phyloP scores from a whole-genome alignment of 2,329 filamentous ascomycete genomes.

The Claviceps maximensis region DNA sequence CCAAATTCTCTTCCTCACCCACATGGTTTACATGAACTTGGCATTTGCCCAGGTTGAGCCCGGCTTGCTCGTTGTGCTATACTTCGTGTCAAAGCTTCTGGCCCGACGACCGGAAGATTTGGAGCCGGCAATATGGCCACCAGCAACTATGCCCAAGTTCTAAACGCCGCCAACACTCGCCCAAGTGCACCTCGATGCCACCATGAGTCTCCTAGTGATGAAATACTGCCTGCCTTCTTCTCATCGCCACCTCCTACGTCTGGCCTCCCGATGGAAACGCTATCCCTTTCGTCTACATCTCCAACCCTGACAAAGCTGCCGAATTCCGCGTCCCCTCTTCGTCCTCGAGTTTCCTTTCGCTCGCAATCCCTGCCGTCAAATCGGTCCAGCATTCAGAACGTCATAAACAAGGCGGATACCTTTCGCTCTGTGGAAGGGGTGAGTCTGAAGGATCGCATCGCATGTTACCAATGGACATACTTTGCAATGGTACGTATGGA shows the following conservation, averaged over 20 bases:
- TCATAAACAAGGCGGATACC: constrained; percentile 20
- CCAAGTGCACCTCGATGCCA: constrained; percentile 8
- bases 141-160: constrained; percentile 15
- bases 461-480: constrained; percentile 57
- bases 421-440: constrained; percentile 18
- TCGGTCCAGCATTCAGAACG: constrained; percentile 18
- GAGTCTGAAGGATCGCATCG: constrained; percentile 35
- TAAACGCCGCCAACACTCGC: constrained; percentile 8
- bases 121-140: constrained; percentile 25
- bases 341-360: constrained; percentile 1
- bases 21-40: constrained; percentile 38
- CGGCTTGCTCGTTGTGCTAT: constrained; percentile 31
- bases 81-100: constrained; percentile 35
- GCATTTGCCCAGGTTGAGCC: constrained; percentile 36
- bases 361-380: neutral
- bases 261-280: neutral
- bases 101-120: constrained; percentile 34
- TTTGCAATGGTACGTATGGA: constrained; percentile 40
- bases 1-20: constrained; percentile 39
- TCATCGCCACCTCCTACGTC: constrained; percentile 8
- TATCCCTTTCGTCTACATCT: neutral
- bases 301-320: constrained; percentile 1
- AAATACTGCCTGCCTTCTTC: constrained; percentile 18
- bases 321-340: neutral
- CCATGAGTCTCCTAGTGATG: constrained; percentile 27